Percentiles rank a stretch among this genome's conserved stretches.
These are phyloP conservation scores for Patellifolia procumbens DNA, from an alignment of 179 eudicot species.

Conservation along the genomic window DNA sequence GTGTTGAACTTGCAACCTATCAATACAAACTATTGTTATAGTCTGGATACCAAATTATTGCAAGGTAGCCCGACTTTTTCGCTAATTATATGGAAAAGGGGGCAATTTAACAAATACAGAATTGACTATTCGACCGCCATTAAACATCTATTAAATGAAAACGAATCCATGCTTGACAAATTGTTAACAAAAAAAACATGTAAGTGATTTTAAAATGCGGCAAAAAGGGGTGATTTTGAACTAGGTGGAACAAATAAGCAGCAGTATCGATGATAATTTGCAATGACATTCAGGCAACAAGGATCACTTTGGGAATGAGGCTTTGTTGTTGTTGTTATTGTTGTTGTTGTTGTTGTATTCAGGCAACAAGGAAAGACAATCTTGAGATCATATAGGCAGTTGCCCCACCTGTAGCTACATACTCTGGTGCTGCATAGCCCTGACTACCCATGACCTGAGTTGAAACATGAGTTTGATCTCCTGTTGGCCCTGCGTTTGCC, in stretches of 20 bases:
- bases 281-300: too few species aligned
- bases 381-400: constrained; percentile 2
- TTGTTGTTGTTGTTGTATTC: too few species aligned
- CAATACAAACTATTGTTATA: too few species aligned
- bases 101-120: background rate
- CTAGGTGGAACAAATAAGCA: background rate
- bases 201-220: background rate
- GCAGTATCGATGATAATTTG: background rate
- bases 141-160: background rate
- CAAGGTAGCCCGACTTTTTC: too few species aligned
- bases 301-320: too few species aligned
- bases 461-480: constrained; percentile 92
- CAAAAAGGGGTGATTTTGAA: background rate
- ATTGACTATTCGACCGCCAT: background rate
- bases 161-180: background rate
- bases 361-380: background rate
- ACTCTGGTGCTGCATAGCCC: constrained; percentile 97
- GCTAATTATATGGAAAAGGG: too few species aligned
- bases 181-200: background rate
- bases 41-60: too few species aligned
- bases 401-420: constrained; percentile 82
- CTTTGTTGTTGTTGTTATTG: too few species aligned
- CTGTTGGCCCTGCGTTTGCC: constrained; percentile 94
- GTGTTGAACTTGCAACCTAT: background rate
- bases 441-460: constrained; percentile 96